Evolutionary conservation across 805 yeast genomes (phyloP), one percentile per base, ranked within the genome.

Genomic region (Teunomyces funiuensis): DNA sequence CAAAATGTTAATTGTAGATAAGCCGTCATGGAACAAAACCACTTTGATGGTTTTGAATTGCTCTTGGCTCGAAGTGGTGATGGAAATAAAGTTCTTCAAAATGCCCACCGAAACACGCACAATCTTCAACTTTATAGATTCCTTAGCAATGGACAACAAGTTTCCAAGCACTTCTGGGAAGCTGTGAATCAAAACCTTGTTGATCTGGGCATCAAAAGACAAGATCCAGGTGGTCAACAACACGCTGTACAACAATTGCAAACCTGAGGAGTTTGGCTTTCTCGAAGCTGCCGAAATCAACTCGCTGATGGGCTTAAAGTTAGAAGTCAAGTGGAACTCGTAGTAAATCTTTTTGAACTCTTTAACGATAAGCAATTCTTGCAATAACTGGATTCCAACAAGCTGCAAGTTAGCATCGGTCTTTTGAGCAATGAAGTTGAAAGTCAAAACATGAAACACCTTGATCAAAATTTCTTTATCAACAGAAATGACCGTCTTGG

Each of bases 111-210:
- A 75, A 33, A 93, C 71, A 58, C 99, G 77, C 23, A 88, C 85
- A 41, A 93, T 80, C 69, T 93, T 93, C 66, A 90, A 95, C 70
- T 93, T 93, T 51, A 91, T 86, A 2, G 97, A 87, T 43, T 80
- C 79, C 58, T 85, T 86, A 20, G 89, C 79, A 36, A 87, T 72
- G 28, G 65, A 63, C 46, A 77, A 72, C 66, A 75, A 73, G 61
- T 57, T 71, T 36, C 69, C 82, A 41, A 77, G 76, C 57, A 76
- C 65, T 46, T 68, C 77, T n/a, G 71, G 79, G 65, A 68, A 87
- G 50, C 66, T 74, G 54, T 65, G 66, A 45, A 71, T 76, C 52
- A 76, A 70, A 47, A 62, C 74, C 47, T 52, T 51, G 44, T 82
- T 74, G 28, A 80, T 72, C 34, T 58, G 49, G n/a, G 63, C 62